Percentiles rank a stretch among this genome's conserved stretches.
phyloP scores from a whole-genome alignment of 768 basidiomycete species.

The Tricholoma flavovirens region DNA sequence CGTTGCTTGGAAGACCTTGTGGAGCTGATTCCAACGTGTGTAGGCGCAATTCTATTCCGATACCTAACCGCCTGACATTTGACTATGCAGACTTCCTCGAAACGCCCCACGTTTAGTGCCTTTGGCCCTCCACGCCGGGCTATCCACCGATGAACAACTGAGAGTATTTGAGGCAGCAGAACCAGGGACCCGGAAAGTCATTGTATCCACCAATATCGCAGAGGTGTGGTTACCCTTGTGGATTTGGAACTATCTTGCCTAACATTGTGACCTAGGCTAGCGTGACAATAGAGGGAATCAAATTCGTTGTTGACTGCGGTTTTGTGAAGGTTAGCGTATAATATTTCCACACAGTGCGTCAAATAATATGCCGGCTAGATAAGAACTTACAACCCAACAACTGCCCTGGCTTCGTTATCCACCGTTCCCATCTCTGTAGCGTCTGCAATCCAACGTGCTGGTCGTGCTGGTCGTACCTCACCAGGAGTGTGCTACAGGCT shows the following conservation, averaged over 20 bases:
- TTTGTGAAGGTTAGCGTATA: constrained; percentile 74
- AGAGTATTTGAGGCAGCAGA: constrained; percentile 75
- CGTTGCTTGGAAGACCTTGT: constrained; percentile 74
- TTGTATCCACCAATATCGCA: constrained; percentile 93
- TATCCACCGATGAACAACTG: constrained; percentile 84
- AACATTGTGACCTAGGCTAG: constrained; percentile 55
- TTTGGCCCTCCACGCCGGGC: constrained; percentile 82
- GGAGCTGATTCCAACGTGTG: constrained; percentile 70
- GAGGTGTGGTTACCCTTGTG: constrained; percentile 47
- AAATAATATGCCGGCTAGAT: constrained; percentile 44
- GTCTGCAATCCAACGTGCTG: constrained; percentile 89
- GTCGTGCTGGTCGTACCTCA: constrained; percentile 91
- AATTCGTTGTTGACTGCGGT: constrained; percentile 90
- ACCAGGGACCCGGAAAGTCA: constrained; percentile 78
- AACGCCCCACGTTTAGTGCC: constrained; percentile 54
- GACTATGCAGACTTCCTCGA: constrained; percentile 39
- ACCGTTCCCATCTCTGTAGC: constrained; percentile 82
- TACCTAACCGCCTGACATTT: background rate
- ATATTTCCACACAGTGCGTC: background rate
- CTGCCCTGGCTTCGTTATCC: constrained; percentile 76
- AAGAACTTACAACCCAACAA: constrained; percentile 83
- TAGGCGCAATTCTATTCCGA: background rate
- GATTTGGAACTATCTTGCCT: background rate
- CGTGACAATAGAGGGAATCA: constrained; percentile 94
- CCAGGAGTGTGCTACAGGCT: constrained; percentile 90